Evolutionary conservation across 2,329 filamentous ascomycete species (phyloP).

Genomic region (Samsoniella hepiali): DNA sequence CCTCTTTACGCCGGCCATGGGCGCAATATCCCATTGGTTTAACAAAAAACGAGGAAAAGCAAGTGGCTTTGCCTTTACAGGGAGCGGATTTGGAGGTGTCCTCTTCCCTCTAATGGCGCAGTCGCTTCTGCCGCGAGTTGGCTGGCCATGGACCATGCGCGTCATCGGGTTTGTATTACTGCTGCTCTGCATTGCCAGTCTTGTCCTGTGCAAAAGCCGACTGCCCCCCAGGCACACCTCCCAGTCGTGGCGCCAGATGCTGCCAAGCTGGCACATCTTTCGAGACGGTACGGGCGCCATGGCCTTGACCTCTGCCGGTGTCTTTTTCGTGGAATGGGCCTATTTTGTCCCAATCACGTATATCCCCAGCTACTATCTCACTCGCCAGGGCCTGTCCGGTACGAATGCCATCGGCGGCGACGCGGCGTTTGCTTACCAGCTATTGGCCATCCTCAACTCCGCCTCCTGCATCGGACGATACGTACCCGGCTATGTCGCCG

Average conservation of each 20-base stretch:
- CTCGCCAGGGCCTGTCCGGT: not conserved
- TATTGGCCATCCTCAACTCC: constrained; percentile 77
- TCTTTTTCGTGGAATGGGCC: constrained; percentile 70
- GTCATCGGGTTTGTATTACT: constrained; percentile 35
- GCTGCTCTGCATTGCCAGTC: not conserved
- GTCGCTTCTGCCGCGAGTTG: constrained; percentile 38
- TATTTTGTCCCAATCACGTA: constrained; percentile 74
- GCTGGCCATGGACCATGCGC: constrained; percentile 45
- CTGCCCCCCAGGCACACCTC: not conserved
- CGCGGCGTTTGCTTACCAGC: constrained; percentile 44
- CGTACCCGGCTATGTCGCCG: constrained; percentile 71
- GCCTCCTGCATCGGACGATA: constrained; percentile 74
- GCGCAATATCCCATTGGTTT: constrained; percentile 75
- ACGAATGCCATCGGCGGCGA: not conserved
- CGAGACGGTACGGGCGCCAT: constrained; percentile 56
- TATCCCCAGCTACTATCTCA: constrained; percentile 59
- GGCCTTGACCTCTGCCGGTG: constrained; percentile 48
- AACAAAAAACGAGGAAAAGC: constrained; percentile 64
- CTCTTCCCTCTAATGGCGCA: constrained; percentile 45
- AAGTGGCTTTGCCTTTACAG: constrained; percentile 71
- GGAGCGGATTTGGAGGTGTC: constrained; percentile 58
- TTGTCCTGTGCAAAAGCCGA: not conserved
- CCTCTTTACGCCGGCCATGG: constrained; percentile 73
- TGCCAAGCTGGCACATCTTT: constrained; percentile 61
- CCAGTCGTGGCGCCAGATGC: not conserved